A percentile compares a stretch with the other conserved stretches of the same genome.
phyloP scores from a whole-genome alignment of 2,329 filamentous ascomycete genomes.

The Rutstroemia sp. region DNA sequence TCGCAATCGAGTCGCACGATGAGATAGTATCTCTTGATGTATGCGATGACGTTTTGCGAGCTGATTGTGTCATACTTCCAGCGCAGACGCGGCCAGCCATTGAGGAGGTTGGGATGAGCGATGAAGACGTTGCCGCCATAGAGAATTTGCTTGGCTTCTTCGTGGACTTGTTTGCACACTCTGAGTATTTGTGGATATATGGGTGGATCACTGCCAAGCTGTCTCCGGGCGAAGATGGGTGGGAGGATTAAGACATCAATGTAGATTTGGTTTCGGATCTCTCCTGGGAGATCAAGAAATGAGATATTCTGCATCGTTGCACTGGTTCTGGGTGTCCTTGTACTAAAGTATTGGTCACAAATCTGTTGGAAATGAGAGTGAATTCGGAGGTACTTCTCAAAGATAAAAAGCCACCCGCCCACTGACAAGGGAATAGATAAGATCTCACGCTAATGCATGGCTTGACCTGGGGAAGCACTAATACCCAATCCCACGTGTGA shows the following conservation, averaged over 20 bases:
- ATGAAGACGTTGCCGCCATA: slow-evolving; percentile 43
- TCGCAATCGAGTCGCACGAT: slow-evolving; percentile 42
- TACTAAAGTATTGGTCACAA: too few relatives aligned
- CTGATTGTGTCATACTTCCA: slow-evolving; percentile 31
- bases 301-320: slow-evolving; percentile 11
- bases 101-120: slow-evolving; percentile 40
- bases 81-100: slow-evolving; percentile 36
- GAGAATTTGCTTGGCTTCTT: slow-evolving; percentile 33
- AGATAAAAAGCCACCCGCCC: background rate
- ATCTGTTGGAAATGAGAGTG: too few relatives aligned
- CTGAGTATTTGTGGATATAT: slow-evolving; percentile 29
- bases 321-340: too few relatives aligned
- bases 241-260: slow-evolving; percentile 24
- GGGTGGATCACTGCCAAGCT: slow-evolving; percentile 13
- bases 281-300: slow-evolving; percentile 42
- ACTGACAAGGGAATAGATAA: background rate
- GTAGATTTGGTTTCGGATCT: slow-evolving; percentile 54
- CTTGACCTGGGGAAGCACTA: too few relatives aligned
- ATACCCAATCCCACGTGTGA: background rate
- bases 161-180: slow-evolving; percentile 16
- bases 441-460: background rate
- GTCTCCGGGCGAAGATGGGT: slow-evolving; percentile 12
- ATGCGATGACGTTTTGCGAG: slow-evolving; percentile 23
- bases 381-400: too few relatives aligned
- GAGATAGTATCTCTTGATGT: slow-evolving; percentile 39